Evolutionary conservation across 2,329 filamentous ascomycete species (phyloP).

Genomic region (Exophiala viscosa): DNA sequence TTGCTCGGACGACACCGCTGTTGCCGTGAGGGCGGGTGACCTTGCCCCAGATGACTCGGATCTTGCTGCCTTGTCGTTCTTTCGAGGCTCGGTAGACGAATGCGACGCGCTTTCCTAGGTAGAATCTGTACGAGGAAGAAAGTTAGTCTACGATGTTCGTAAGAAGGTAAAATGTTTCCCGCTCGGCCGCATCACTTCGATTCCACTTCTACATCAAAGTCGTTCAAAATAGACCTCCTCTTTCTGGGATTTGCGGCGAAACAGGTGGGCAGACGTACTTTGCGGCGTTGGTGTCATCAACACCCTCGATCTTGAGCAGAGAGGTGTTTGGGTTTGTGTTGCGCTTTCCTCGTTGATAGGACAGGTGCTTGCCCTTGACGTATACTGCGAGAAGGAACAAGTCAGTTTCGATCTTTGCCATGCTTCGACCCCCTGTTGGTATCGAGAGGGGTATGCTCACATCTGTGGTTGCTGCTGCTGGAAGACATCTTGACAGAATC

Average conservation of each 20-base stretch:
- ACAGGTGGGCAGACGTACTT: conserved; percentile 54
- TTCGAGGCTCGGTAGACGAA: conserved; percentile 96
- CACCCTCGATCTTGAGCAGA: conserved; percentile 98
- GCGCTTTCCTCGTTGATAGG: conserved; percentile 94
- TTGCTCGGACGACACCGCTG: conserved; percentile 95
- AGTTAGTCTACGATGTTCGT: not conserved
- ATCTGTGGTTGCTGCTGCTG: conserved; percentile 79
- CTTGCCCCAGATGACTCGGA: conserved; percentile 99
- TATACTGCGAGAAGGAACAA: conserved; percentile 59
- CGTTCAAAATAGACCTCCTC: not conserved
- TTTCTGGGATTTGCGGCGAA: not conserved
- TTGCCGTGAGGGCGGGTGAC: conserved; percentile 95
- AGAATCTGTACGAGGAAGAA: conserved; percentile 60
- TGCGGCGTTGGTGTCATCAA: conserved; percentile 83
- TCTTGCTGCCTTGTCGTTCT: conserved; percentile 96
- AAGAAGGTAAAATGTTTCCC: too few species aligned
- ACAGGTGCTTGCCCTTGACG: conserved; percentile 96
- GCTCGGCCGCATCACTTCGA: too few species aligned
- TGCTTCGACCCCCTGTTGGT: not conserved
- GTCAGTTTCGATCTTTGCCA: conserved; percentile 23
- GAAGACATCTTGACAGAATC: conserved; percentile 73
- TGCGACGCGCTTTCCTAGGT: conserved; percentile 97
- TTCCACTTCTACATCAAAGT: too few species aligned
- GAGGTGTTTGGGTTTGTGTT: conserved; percentile 83
- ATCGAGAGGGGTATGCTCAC: conserved; percentile 49